Percentiles rank a stretch among this genome's conserved stretches.
phyloP scores from a whole-genome alignment of 2,329 filamentous ascomycete genomes.

The Phaeosphaeriaceae sp. region DNA sequence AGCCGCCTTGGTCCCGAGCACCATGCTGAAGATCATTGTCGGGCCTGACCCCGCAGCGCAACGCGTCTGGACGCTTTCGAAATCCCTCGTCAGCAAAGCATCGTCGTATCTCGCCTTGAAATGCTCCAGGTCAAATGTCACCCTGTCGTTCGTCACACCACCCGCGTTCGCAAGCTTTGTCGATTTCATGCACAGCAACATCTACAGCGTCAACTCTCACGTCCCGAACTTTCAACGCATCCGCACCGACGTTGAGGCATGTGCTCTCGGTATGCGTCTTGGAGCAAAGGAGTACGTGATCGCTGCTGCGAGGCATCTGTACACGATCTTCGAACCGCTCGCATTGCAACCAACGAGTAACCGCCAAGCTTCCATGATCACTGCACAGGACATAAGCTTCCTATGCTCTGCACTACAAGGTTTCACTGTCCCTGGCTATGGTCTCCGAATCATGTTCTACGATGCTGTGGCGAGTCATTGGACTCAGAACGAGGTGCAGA shows the following conservation, averaged over 20 bases:
- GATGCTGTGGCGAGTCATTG: constrained; percentile 24
- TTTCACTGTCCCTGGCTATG: not conserved
- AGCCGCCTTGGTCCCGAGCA: not conserved
- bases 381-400: not conserved
- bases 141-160: constrained; percentile 4
- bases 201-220: constrained; percentile 24
- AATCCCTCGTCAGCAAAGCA: constrained; percentile 12
- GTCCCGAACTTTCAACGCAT: constrained; percentile 15
- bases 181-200: constrained; percentile 23
- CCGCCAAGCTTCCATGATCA: too few relatives aligned
- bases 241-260: constrained; percentile 10
- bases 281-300: constrained; percentile 12
- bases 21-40: constrained; percentile 14
- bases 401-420: not conserved
- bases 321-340: constrained; percentile 14
- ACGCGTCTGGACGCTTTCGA: constrained; percentile 18
- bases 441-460: constrained; percentile 20
- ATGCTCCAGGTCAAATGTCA: not conserved
- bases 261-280: constrained; percentile 17
- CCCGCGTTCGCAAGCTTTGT: constrained; percentile 25
- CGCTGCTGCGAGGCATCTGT: constrained; percentile 16
- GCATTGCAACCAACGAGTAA: constrained; percentile 2
- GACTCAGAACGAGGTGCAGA: not conserved
- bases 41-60: constrained; percentile 4
- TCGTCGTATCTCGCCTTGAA: constrained; percentile 10